Conservation (phyloP, 2,329 filamentous ascomycete species). For the Penicillium oxalicum region DNA sequence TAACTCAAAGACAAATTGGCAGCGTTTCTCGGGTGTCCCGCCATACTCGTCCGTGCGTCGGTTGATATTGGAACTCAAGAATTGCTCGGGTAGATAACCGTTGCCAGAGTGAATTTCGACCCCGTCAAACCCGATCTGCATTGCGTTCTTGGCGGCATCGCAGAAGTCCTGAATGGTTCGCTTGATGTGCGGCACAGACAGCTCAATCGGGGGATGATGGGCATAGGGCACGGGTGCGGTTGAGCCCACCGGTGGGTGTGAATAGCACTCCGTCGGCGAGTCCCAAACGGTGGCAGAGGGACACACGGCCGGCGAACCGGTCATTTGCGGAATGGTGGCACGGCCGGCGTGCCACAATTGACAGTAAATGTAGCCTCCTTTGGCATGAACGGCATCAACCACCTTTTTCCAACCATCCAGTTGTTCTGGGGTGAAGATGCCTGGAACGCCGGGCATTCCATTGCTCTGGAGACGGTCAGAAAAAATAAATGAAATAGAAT, state of each 20-base stretch:
- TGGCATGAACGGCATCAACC: slow-evolving; percentile 47
- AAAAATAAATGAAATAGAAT: not conserved
- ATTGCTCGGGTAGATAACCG: slow-evolving; percentile 50
- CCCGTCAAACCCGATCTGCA: slow-evolving; percentile 52
- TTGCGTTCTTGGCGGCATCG: slow-evolving; percentile 44
- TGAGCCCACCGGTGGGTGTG: slow-evolving; percentile 34
- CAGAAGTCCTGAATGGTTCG: slow-evolving; percentile 42
- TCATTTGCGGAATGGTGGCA: slow-evolving; percentile 39
- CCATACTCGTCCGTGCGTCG: slow-evolving; percentile 48
- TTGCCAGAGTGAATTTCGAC: slow-evolving; percentile 48
- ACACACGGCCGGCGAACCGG: slow-evolving; percentile 33
- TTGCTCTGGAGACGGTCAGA: slow-evolving; percentile 25
- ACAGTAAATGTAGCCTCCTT: slow-evolving; percentile 45
- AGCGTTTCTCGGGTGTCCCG: slow-evolving; percentile 48
- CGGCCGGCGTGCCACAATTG: slow-evolving; percentile 45
- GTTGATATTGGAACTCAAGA: slow-evolving; percentile 47
- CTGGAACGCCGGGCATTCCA: slow-evolving; percentile 35
- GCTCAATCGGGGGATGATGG: slow-evolving; percentile 41
- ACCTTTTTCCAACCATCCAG: slow-evolving; percentile 47
- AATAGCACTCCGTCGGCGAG: slow-evolving; percentile 40
- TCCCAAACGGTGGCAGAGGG: slow-evolving; percentile 44
- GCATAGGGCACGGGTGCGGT: slow-evolving; percentile 34
- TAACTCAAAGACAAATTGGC: slow-evolving; percentile 53
- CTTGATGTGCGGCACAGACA: slow-evolving; percentile 44
- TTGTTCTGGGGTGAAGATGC: slow-evolving; percentile 36